Conservation (phyloP, 371 early-diverging fungal species). For the Syncephalastrum racemosum region DNA sequence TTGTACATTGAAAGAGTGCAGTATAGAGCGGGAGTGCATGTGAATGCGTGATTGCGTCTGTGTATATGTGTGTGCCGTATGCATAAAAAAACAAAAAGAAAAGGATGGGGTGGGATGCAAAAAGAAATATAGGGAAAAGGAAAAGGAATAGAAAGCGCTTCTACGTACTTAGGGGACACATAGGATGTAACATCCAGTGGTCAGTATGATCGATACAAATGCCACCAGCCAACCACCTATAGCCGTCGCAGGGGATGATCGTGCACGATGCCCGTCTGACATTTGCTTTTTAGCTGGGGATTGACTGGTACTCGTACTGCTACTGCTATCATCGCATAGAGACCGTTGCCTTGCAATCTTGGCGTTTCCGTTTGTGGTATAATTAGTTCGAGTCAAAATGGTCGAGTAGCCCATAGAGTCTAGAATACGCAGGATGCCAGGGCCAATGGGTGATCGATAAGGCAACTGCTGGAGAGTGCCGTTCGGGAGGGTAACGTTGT, state of each 20-base stretch:
- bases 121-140: conserved; percentile 3
- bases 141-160: background rate
- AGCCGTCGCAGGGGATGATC: too few species aligned
- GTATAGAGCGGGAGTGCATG: too few species aligned
- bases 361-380: conserved; percentile 34
- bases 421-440: conserved; percentile 43
- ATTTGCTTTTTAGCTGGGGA: too few species aligned
- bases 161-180: too few species aligned
- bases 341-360: conserved; percentile 29
- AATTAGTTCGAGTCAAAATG: conserved; percentile 36
- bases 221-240: too few species aligned
- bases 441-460: conserved; percentile 46
- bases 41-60: too few species aligned
- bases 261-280: too few species aligned
- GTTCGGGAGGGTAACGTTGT: conserved; percentile 18
- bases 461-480: conserved; percentile 13
- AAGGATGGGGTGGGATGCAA: conserved; percentile 1
- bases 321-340: conserved; percentile 33
- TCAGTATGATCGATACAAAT: too few species aligned
- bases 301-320: background rate
- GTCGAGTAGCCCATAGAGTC: conserved; percentile 50
- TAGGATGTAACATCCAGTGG: too few species aligned
- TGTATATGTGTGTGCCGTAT: conserved; percentile 1
- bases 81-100: background rate
- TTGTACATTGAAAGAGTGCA: too few species aligned